phyloP scores from a whole-genome alignment of 352 stramenopile genomes.

The Phytophthora chlamydospora region DNA sequence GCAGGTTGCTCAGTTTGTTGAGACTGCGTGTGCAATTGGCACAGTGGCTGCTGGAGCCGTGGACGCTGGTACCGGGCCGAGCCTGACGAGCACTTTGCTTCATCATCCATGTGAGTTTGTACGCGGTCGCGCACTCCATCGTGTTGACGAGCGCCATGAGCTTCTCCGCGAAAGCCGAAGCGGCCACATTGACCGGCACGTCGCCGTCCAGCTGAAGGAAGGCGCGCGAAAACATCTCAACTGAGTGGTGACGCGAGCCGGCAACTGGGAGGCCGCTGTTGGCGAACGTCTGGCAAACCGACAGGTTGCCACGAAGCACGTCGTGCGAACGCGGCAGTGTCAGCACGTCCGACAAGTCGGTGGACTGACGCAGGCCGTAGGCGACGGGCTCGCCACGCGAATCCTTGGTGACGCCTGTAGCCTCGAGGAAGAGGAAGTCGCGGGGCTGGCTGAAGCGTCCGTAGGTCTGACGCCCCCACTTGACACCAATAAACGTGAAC shows the following conservation, averaged over 20 bases:
- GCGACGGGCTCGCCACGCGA: slow-evolving; percentile 31
- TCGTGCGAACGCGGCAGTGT: slow-evolving; percentile 35
- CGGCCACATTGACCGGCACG: slow-evolving; percentile 40
- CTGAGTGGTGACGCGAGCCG: slow-evolving; percentile 33
- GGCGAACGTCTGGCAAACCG: slow-evolving; percentile 43
- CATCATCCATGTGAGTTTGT: slow-evolving; percentile 56
- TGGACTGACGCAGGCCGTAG: slow-evolving; percentile 47
- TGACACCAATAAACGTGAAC: slow-evolving; percentile 54
- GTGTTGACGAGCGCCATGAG: slow-evolving; percentile 41
- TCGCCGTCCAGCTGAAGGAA: slow-evolving; percentile 45
- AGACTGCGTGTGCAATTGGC: slow-evolving; percentile 43
- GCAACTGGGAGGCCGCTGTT: slow-evolving; percentile 28
- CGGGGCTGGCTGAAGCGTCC: slow-evolving; percentile 45
- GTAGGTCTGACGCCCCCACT: slow-evolving; percentile 49
- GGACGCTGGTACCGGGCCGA: slow-evolving; percentile 17
- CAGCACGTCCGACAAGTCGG: slow-evolving; percentile 36
- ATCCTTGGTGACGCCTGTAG: slow-evolving; percentile 44
- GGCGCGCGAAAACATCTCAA: slow-evolving; percentile 51
- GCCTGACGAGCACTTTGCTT: slow-evolving; percentile 29
- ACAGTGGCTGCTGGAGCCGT: slow-evolving; percentile 36
- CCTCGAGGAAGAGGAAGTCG: slow-evolving; percentile 61
- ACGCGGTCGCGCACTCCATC: slow-evolving; percentile 45
- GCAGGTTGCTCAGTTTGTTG: slow-evolving; percentile 41
- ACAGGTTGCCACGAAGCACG: slow-evolving; percentile 41
- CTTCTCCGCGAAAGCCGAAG: slow-evolving; percentile 36